Percentiles rank a stretch among this genome's conserved stretches.
phyloP scores from a whole-genome alignment of 441 rosid species.

The Brassica balearica region DNA sequence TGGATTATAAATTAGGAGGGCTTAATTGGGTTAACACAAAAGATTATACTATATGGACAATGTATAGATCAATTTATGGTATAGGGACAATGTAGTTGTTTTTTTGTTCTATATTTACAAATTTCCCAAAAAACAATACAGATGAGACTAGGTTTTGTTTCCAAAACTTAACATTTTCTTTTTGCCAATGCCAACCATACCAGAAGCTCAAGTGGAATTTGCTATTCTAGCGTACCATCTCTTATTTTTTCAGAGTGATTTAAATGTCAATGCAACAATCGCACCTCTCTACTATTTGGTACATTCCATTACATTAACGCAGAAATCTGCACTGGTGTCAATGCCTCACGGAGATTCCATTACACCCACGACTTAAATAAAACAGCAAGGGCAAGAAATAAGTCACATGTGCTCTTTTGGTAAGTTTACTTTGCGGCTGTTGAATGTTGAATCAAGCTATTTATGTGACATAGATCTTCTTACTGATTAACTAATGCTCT shows the following conservation, averaged over 20 bases:
- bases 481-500: background rate
- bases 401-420: background rate
- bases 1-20: background rate
- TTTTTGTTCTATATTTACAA: background rate
- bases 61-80: background rate
- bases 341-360: background rate
- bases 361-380: background rate
- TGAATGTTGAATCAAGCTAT: background rate
- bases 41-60: background rate
- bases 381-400: background rate
- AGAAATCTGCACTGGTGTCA: background rate
- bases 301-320: background rate
- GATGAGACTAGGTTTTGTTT: background rate
- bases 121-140: background rate
- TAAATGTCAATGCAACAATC: background rate
- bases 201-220: background rate
- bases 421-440: background rate
- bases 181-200: background rate
- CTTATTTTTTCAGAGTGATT: background rate
- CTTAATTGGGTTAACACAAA: background rate
- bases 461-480: background rate
- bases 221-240: background rate
- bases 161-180: background rate
- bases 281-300: background rate
- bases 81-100: background rate